Percentiles rank a stretch among this genome's conserved stretches.
These are phyloP conservation scores for Quambalaria eucalypti DNA, from an alignment of 1,284 basidiomycete genomes.

Conservation along the genomic window DNA sequence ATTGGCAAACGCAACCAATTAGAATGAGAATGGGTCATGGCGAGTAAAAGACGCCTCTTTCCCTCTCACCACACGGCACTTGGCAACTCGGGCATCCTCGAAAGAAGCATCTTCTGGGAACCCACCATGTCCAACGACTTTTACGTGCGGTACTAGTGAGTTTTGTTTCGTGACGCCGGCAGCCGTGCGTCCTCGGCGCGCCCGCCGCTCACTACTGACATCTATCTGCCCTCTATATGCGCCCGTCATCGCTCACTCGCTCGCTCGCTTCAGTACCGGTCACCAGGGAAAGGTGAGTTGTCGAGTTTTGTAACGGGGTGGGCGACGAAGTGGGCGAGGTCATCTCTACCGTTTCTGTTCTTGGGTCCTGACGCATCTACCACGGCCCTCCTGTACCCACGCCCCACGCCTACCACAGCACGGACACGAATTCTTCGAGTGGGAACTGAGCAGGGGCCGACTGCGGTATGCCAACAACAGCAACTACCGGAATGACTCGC, in stretches of 20 bases:
- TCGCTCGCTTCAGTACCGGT: constrained; percentile 27
- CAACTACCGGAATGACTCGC: constrained; percentile 91
- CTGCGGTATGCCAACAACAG: constrained; percentile 98
- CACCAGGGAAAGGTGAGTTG: constrained; percentile 25
- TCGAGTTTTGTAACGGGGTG: no score
- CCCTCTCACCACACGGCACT: no score
- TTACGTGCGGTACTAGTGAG: constrained; percentile 46
- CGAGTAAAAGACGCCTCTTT: no score
- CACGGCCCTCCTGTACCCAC: not conserved
- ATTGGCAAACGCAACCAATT: no score
- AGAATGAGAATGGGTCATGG: no score
- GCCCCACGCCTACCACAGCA: constrained; percentile 22
- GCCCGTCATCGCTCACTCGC: no score
- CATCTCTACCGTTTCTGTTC: not conserved
- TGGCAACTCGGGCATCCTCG: no score
- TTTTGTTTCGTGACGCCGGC: not conserved
- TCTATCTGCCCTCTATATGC: not conserved
- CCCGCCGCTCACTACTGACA: not conserved
- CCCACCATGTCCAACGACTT: constrained; percentile 32
- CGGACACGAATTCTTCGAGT: constrained; percentile 70
- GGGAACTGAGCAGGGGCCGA: constrained; percentile 91
- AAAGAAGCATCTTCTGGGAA: no score
- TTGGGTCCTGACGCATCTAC: not conserved
- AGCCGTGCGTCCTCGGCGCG: not conserved
- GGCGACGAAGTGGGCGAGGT: not conserved